Conservation (phyloP, 1,284 basidiomycete species). For the Austroboletus niveus region DNA sequence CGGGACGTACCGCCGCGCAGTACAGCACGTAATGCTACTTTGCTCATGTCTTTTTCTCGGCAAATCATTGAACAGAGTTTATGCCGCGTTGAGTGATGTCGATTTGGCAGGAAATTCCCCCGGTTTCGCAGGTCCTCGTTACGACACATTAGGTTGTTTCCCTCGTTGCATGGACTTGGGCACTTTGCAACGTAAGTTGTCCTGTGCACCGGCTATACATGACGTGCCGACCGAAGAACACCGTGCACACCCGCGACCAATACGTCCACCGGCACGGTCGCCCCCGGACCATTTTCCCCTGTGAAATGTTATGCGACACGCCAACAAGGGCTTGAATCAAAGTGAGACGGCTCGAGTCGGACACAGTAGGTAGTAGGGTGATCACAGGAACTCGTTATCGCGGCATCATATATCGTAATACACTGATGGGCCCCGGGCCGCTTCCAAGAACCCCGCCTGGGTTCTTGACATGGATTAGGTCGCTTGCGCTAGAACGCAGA, state of each 20-base stretch:
- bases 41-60: slow-evolving; percentile 2
- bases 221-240: slow-evolving; percentile 1
- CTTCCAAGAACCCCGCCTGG: neutral
- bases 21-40: neutral
- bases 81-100: neutral
- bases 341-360: too few relatives aligned
- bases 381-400: neutral
- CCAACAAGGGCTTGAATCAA: neutral
- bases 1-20: neutral
- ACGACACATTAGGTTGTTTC: neutral
- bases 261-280: neutral
- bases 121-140: neutral
- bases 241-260: neutral
- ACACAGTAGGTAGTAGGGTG: neutral
- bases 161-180: slow-evolving; percentile 13
- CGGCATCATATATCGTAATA: neutral
- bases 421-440: too few relatives aligned
- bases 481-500: neutral
- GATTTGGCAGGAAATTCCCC: slow-evolving; percentile 3
- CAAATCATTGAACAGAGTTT: neutral
- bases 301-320: slow-evolving; percentile 4
- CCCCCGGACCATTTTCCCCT: slow-evolving; percentile 8
- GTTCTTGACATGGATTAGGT: neutral
- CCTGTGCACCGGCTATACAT: slow-evolving; percentile 1
- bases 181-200: slow-evolving; percentile 16